A percentile compares a stretch with the other conserved stretches of the same genome.
Evolutionary conservation across 2,329 filamentous ascomycete species (phyloP).

Genomic region (Aspergillus persii): DNA sequence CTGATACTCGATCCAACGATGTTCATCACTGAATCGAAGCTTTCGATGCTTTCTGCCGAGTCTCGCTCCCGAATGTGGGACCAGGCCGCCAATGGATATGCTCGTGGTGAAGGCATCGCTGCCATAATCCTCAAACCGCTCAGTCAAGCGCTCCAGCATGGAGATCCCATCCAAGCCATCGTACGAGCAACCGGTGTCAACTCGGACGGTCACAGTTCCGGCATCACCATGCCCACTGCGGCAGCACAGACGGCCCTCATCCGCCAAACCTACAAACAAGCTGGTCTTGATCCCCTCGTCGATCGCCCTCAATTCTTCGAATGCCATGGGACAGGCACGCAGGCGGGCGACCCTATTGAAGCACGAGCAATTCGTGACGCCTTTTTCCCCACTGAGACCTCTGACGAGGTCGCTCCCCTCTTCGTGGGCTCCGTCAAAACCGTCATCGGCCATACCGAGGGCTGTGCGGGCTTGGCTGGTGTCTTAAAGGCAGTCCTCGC

Average conservation of each 20-base stretch:
- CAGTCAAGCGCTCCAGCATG: conserved; percentile 43
- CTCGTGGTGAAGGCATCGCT: conserved; percentile 50
- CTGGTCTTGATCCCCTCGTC: conserved; percentile 27
- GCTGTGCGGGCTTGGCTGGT: conserved; percentile 25
- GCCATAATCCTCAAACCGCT: conserved; percentile 51
- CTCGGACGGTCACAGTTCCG: conserved; percentile 47
- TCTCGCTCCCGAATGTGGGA: conserved; percentile 49
- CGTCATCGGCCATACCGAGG: conserved; percentile 34
- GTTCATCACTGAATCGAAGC: conserved; percentile 18
- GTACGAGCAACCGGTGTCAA: conserved; percentile 28
- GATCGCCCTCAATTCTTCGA: conserved; percentile 32
- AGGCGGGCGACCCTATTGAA: conserved; percentile 29
- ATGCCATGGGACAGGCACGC: conserved; percentile 23
- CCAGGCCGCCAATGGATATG: conserved; percentile 45
- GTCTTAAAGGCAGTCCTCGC: conserved; percentile 38
- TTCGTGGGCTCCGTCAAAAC: conserved; percentile 32
- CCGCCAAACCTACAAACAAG: conserved; percentile 29
- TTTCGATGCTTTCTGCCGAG: conserved; percentile 47
- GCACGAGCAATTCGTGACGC: conserved; percentile 23
- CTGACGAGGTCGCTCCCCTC: conserved; percentile 11
- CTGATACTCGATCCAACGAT: conserved; percentile 17
- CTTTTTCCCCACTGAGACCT: conserved; percentile 14
- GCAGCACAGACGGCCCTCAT: conserved; percentile 38
- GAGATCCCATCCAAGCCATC: conserved; percentile 39
- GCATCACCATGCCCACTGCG: conserved; percentile 26